Conservation (phyloP, 441 rosid species). For the Populus hybrid region DNA sequence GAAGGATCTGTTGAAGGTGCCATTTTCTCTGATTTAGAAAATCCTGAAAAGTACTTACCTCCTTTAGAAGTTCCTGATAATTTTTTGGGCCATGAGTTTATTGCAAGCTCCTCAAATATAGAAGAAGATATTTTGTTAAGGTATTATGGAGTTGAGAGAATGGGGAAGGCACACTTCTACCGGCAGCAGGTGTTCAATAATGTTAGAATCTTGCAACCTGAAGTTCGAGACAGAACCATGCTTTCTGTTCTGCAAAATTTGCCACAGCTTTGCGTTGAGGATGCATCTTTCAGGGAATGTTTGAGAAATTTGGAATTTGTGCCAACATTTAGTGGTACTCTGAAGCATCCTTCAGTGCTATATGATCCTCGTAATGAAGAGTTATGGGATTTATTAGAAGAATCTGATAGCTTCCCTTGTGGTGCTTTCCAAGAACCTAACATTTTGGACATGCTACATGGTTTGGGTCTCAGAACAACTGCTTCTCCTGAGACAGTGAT, state of each 20-base stretch:
- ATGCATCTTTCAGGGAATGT: constrained; percentile 60
- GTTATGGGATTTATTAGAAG: constrained; percentile 78
- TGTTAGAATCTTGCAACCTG: constrained; percentile 67
- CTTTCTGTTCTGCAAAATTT: constrained; percentile 73
- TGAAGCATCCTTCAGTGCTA: constrained; percentile 67
- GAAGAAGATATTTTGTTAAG: constrained; percentile 76
- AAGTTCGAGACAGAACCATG: constrained; percentile 75
- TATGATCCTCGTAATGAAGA: constrained; percentile 96
- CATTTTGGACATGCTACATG: constrained; percentile 79
- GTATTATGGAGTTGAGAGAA: constrained; percentile 75
- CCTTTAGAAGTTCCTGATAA: constrained; percentile 67
- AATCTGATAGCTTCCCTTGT: constrained; percentile 78
- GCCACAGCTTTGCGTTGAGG: constrained; percentile 88
- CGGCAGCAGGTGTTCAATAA: constrained; percentile 64
- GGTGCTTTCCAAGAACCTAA: constrained; percentile 65
- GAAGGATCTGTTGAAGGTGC: constrained; percentile 46
- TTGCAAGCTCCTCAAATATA: constrained; percentile 45
- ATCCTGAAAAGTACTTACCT: constrained; percentile 73
- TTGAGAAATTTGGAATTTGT: constrained; percentile 84
- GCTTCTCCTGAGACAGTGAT: constrained; percentile 82
- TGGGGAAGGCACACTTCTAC: constrained; percentile 82
- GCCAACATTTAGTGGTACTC: constrained; percentile 62
- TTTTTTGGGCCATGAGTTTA: constrained; percentile 72
- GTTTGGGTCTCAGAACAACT: constrained; percentile 86
- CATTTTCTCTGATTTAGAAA: constrained; percentile 70